Evolutionary conservation across 176 grass and related monocot genomes (phyloP).

Genomic region (Chloris gayana): DNA sequence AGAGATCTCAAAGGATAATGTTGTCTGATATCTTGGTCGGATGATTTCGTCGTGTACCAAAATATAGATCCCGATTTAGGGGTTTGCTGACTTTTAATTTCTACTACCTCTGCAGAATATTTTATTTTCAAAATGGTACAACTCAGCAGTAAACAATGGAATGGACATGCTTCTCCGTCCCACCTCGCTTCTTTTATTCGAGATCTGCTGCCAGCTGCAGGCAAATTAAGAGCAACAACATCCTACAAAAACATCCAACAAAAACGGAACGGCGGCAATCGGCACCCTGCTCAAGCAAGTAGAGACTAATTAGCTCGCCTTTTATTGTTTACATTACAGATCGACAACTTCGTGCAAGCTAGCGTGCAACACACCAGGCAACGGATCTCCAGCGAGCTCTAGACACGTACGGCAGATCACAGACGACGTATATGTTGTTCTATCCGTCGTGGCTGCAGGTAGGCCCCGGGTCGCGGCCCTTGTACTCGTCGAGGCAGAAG

Average conservation of each 20-base stretch:
- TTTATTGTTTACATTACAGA: background rate
- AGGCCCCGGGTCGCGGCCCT: background rate
- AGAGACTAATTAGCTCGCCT: background rate
- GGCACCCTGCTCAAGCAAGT: background rate
- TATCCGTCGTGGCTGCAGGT: background rate
- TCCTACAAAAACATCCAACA: background rate
- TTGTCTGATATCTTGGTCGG: too few relatives aligned
- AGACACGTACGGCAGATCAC: background rate
- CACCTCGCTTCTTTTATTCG: background rate
- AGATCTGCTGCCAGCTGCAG: background rate
- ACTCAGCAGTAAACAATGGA: too few relatives aligned
- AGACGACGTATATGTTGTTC: background rate
- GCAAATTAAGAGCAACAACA: background rate
- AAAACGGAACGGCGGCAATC: background rate
- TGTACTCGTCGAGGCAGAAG: slow-evolving; percentile 12
- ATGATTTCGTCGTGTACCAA: too few relatives aligned
- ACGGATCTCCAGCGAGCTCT: background rate
- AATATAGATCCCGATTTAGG: too few relatives aligned
- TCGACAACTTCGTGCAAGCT: background rate
- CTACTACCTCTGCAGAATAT: too few relatives aligned
- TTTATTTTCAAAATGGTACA: too few relatives aligned
- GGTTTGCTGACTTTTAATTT: too few relatives aligned
- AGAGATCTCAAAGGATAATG: too few relatives aligned
- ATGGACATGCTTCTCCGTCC: too few relatives aligned
- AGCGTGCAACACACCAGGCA: background rate